Conservation (phyloP, 108 stramenopile species). For the Nitzschia putrida region DNA sequence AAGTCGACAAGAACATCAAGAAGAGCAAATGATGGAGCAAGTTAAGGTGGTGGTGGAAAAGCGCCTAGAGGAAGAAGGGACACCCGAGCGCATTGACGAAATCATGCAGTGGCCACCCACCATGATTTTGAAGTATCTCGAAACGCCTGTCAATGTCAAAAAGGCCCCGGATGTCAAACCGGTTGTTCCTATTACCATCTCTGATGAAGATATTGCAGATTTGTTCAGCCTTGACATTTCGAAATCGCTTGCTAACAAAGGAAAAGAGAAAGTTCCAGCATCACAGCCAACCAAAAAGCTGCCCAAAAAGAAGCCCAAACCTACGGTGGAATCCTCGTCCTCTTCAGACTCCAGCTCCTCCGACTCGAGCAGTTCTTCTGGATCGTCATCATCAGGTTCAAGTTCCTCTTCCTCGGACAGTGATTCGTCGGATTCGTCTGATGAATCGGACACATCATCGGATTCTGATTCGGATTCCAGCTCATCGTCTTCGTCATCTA, state of each 20-base stretch:
- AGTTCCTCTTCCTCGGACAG: not conserved
- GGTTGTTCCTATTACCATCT: conserved; percentile 6
- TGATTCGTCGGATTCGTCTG: not conserved
- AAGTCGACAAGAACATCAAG: conserved; percentile 3
- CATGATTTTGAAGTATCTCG: conserved; percentile 14
- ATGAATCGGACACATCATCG: not conserved
- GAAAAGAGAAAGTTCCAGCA: not conserved
- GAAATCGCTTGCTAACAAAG: conserved; percentile 2
- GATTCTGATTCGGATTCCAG: not conserved
- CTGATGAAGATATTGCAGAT: conserved; percentile 15
- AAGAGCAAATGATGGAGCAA: conserved; percentile 17
- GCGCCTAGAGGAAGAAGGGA: conserved; percentile 11
- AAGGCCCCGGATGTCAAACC: not conserved
- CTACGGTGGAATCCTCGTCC: not conserved
- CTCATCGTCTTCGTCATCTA: conserved; percentile 8
- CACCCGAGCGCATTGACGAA: conserved; percentile 10
- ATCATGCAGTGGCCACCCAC: conserved; percentile 18
- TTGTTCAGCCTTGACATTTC: conserved; percentile 17
- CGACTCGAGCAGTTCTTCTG: conserved; percentile 9
- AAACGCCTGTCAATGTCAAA: not conserved
- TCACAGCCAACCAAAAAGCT: not conserved
- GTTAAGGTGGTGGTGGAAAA: not conserved
- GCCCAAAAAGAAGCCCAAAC: not conserved
- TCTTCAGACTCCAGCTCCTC: not conserved
- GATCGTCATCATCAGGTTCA: not conserved